These are phyloP conservation scores for Umbilicaria muhlenbergii DNA, from an alignment of 495 filamentous ascomycete genomes.

Conservation along the genomic window DNA sequence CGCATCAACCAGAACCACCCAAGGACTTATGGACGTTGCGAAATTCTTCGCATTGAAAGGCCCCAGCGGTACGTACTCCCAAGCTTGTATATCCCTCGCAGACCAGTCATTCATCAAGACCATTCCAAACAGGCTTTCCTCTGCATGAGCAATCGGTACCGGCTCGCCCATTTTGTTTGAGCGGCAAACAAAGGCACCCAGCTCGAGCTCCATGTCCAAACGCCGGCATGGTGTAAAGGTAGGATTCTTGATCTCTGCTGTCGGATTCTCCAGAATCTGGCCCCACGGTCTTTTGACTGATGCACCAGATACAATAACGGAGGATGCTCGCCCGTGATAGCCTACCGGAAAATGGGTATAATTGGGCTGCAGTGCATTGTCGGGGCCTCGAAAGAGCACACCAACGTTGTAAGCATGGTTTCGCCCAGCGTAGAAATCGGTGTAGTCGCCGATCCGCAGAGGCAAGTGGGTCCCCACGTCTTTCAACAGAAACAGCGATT, in stretches of 20 bases:
- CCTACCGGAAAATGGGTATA: constrained; percentile 83
- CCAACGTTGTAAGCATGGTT: constrained; percentile 81
- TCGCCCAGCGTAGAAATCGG: constrained; percentile 89
- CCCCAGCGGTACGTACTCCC: constrained; percentile 77
- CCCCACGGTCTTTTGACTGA: constrained; percentile 63
- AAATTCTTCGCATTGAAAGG: constrained; percentile 93
- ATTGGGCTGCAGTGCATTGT: constrained; percentile 74
- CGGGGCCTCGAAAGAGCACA: constrained; percentile 63
- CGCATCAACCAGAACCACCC: constrained; percentile 78
- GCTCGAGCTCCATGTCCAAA: constrained; percentile 78
- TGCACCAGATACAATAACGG: constrained; percentile 63
- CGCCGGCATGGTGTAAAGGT: constrained; percentile 45
- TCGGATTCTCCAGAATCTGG: constrained; percentile 56
- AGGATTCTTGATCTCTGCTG: constrained; percentile 43
- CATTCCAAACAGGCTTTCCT: constrained; percentile 68
- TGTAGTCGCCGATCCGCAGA: constrained; percentile 86
- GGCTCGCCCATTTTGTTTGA: constrained; percentile 50
- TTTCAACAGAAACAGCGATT: constrained; percentile 36
- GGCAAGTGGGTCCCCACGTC: constrained; percentile 62
- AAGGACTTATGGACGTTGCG: constrained; percentile 73
- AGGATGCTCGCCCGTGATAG: constrained; percentile 74
- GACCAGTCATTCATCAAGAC: constrained; percentile 95
- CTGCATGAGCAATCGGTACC: constrained; percentile 48
- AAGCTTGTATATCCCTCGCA: constrained; percentile 76
- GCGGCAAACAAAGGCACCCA: constrained; percentile 65